Conservation (phyloP, 2,329 filamentous ascomycete species). For the Xylariaceae sp. region DNA sequence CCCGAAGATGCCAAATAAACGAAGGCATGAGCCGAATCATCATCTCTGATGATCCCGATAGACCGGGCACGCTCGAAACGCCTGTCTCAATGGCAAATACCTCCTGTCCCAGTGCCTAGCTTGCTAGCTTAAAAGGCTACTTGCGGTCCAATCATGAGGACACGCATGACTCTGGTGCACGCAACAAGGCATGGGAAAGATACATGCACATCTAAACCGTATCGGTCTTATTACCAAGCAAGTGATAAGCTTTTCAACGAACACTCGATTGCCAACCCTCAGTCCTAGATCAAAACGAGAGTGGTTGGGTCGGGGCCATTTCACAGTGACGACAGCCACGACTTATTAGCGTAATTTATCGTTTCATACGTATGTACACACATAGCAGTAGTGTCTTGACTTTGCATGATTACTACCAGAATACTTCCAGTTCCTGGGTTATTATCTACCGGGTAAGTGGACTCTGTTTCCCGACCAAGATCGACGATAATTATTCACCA, state of each 20-base stretch:
- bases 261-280: not conserved
- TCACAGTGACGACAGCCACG: not conserved
- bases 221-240: not conserved
- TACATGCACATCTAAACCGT: not conserved
- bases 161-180: not conserved
- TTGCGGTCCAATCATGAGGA: not conserved
- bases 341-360: not conserved
- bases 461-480: conserved; percentile 5
- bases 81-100: not conserved
- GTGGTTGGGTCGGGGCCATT: not conserved
- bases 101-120: not conserved
- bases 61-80: not conserved
- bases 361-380: no score
- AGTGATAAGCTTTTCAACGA: not conserved
- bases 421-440: conserved; percentile 4
- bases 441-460: conserved; percentile 1
- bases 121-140: not conserved
- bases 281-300: not conserved
- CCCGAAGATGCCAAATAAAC: not conserved
- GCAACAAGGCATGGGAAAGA: not conserved
- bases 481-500: conserved; percentile 14
- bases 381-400: conserved; percentile 1
- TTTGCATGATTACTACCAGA: conserved; percentile 13
- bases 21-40: not conserved
- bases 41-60: not conserved